phyloP scores from a whole-genome alignment of 2,329 filamentous ascomycete genomes.

The Trichophyton schoenleinii region DNA sequence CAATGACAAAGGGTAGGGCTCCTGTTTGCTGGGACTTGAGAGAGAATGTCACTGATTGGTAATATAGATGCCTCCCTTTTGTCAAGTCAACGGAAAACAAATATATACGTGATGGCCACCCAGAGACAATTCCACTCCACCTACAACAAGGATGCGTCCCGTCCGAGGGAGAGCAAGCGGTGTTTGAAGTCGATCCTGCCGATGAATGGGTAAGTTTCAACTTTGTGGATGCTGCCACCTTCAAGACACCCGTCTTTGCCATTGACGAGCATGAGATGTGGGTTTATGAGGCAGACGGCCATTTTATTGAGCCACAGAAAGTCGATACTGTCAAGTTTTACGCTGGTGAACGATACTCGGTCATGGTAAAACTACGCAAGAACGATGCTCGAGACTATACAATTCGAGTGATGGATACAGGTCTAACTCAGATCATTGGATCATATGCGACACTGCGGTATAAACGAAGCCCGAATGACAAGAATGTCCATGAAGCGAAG shows the following conservation, averaged over 20 bases:
- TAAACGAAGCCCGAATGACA: constrained; percentile 16
- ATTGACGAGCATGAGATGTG: constrained; percentile 36
- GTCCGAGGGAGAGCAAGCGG: background rate
- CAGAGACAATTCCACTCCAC: background rate
- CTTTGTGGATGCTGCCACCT: constrained; percentile 4
- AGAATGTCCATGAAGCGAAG: background rate
- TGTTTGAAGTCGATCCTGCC: background rate
- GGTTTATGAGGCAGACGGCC: constrained; percentile 34
- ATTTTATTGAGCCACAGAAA: constrained; percentile 29
- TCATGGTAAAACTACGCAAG: constrained; percentile 27
- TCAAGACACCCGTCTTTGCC: constrained; percentile 23
- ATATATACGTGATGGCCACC: background rate
- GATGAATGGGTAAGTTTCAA: background rate
- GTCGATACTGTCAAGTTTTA: constrained; percentile 24
- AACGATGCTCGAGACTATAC: constrained; percentile 28
- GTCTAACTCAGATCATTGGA: constrained; percentile 41
- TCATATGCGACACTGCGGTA: constrained; percentile 40
- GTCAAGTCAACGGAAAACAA: constrained; percentile 1
- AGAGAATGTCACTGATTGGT: background rate
- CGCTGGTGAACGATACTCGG: constrained; percentile 31
- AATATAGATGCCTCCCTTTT: constrained; percentile 16
- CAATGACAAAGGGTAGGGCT: background rate
- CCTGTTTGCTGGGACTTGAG: background rate
- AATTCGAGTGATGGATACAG: constrained; percentile 38
- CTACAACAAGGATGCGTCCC: constrained; percentile 12